These are phyloP conservation scores for Cryptococcus floricola DNA, from an alignment of 1,284 basidiomycete species.

Conservation along the genomic window DNA sequence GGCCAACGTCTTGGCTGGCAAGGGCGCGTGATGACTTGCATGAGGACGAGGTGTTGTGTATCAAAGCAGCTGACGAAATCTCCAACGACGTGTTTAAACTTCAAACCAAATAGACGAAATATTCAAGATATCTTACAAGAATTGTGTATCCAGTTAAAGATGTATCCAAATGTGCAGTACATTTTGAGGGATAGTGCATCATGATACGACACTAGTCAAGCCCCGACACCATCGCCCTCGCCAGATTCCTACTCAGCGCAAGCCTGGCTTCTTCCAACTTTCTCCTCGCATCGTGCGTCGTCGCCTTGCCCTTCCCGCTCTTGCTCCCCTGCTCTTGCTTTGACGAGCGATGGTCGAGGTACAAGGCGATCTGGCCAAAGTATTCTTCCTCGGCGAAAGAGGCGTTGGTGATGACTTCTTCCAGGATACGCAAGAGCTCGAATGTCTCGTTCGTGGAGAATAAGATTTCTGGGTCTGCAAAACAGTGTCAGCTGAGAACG, in stretches of 20 bases:
- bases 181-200: no score
- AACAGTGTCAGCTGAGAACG: neutral
- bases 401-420: slow-evolving; percentile 46
- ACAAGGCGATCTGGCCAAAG: slow-evolving; percentile 28
- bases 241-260: slow-evolving; percentile 48
- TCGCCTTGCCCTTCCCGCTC: neutral
- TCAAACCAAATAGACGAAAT: neutral
- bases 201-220: slow-evolving; percentile 16
- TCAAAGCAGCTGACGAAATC: no score
- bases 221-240: slow-evolving; percentile 37
- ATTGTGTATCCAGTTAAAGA: neutral
- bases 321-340: neutral
- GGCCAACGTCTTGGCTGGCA: slow-evolving; percentile 21
- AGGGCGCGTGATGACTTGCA: neutral
- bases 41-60: no score
- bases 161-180: neutral
- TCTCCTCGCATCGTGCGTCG: slow-evolving; percentile 31
- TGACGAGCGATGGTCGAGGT: slow-evolving; percentile 15
- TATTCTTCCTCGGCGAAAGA: slow-evolving; percentile 39
- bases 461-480: slow-evolving; percentile 45
- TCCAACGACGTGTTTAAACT: no score
- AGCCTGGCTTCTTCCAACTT: slow-evolving; percentile 50
- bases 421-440: slow-evolving; percentile 50
- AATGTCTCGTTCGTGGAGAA: slow-evolving; percentile 47
- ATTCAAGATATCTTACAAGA: slow-evolving; percentile 1